phyloP scores from a whole-genome alignment of 2,329 filamentous ascomycete genomes.

The Fusarium palustre region DNA sequence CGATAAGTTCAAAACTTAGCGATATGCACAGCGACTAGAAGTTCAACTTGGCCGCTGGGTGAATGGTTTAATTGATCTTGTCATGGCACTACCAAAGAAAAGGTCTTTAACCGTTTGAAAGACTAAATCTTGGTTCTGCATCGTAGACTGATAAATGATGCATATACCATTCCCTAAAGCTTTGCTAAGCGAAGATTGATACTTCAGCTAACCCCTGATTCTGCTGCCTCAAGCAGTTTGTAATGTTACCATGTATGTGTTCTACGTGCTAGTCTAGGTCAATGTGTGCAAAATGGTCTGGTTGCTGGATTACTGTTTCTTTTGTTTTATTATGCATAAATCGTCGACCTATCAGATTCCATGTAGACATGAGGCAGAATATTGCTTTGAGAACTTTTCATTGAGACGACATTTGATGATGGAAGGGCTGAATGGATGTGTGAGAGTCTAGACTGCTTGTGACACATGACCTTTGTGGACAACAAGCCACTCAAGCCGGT shows the following conservation, averaged over 20 bases:
- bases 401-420: neutral
- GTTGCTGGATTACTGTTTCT: no score
- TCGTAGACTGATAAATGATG: neutral
- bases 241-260: neutral
- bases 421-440: neutral
- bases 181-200: neutral
- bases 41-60: rapidly evolving
- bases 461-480: neutral
- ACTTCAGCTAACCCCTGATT: neutral
- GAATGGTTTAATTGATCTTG: neutral
- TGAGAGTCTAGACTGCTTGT: neutral
- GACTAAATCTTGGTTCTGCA: no score
- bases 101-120: no score
- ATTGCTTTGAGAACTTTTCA: neutral
- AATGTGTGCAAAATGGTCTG: no score
- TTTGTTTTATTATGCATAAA: no score
- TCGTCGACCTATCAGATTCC: neutral
- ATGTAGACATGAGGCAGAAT: neutral
- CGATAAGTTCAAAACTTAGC: neutral
- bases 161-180: neutral
- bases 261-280: no score
- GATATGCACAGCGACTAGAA: rapidly evolving
- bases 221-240: no score
- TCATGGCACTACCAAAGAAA: neutral
- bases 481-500: neutral